These are phyloP conservation scores for Annulohypoxylon stygium DNA, from an alignment of 495 filamentous ascomycete species.

Conservation along the genomic window DNA sequence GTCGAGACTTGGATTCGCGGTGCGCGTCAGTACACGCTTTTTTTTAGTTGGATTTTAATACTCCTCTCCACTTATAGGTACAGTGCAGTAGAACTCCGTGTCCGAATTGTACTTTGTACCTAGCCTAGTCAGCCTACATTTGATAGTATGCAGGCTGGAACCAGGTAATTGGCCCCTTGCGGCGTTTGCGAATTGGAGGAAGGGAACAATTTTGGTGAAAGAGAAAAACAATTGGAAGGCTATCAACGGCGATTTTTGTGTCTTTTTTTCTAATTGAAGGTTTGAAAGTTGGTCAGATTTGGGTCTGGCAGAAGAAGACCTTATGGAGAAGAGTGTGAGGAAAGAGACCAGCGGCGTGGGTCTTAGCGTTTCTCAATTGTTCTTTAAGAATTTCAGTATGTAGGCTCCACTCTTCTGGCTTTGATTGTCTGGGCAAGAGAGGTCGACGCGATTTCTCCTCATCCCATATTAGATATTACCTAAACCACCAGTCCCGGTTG, in stretches of 20 bases:
- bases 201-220: neutral
- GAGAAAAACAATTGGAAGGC: constrained; percentile 9
- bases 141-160: constrained; percentile 1
- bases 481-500: constrained; percentile 35
- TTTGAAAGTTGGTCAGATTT: constrained; percentile 28
- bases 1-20: constrained; percentile 45
- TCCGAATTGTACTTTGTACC: constrained; percentile 12
- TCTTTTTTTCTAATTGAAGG: constrained; percentile 23
- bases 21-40: constrained; percentile 48
- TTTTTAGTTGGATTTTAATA: constrained; percentile 40
- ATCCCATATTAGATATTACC: constrained; percentile 21
- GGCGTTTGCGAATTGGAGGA: neutral
- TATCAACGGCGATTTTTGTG: constrained; percentile 11
- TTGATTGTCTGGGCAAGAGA: constrained; percentile 31
- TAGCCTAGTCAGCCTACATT: too few species aligned
- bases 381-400: constrained; percentile 24
- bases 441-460: constrained; percentile 40
- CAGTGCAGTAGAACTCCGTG: constrained; percentile 21
- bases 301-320: constrained; percentile 29
- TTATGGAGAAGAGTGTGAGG: neutral
- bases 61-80: constrained; percentile 35
- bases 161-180: neutral
- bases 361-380: constrained; percentile 25
- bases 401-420: constrained; percentile 25
- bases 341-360: constrained; percentile 18